Base-by-base conservation (phyloP, 345 rosid genomes). In the Raphanus raphanistrum region DNA sequence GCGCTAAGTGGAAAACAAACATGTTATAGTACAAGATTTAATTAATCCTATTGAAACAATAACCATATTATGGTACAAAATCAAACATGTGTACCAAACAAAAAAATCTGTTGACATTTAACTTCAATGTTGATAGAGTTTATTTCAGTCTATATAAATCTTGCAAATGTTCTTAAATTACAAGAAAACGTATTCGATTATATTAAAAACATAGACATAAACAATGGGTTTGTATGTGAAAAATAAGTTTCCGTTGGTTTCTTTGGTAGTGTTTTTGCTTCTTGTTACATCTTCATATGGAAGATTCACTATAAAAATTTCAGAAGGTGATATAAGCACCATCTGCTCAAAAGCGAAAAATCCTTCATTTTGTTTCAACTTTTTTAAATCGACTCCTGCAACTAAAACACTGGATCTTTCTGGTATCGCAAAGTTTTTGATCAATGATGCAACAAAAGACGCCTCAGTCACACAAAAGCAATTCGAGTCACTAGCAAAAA, bases 311-410 rank as follows among this genome's bases (percentile, higher is more conserved):
- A 33, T 16, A 0, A 63, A 63, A 50, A 32, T 26, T 4, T 50
- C 63, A 64, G 35, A 48, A 63, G 13, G 33, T 33, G 35, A 73
- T 1, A n/a, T 73, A 15, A 2, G 1, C 13, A 32, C 5, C 33
- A 32, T 63, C 26, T 73, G 76, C 31, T 50, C 69, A 63, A 3
- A 73, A 32, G 25, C n/a, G 0, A 3, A 35, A 2, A 50, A 63
- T 31, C 70, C 13, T 4, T 29, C 50, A 7, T 73, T 73, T 2
- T 73, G 62, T 8, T 50, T 4, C 5, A 50, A 8, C 3, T 73
- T 73, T n/a, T 63, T 73, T 50, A 73, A 62, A 32, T 31, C 76
- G 1, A 48, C 21, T 29, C 70, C 35, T 12, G 6, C 38, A 50
- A 63, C 63, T 0, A 50, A 62, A 50, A 31, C 13, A 63, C 2